phyloP scores from a whole-genome alignment of 1,139 yeast species.

The Sporopachydermia cereana region DNA sequence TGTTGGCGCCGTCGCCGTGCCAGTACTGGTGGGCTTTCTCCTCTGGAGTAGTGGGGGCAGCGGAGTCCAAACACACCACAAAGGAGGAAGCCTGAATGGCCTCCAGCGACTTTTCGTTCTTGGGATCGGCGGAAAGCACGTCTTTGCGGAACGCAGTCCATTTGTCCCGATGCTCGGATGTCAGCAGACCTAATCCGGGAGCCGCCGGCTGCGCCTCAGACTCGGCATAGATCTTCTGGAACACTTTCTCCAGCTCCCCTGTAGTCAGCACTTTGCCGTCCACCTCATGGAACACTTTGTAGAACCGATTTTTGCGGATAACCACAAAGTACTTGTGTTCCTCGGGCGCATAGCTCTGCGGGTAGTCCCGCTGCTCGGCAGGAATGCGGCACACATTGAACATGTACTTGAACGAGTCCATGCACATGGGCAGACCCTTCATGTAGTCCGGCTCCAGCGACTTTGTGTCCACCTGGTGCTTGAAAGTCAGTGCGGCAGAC shows the following conservation, averaged over 20 bases:
- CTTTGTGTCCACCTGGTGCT: constrained; percentile 24
- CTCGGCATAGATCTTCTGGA: constrained; percentile 38
- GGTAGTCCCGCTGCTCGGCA: constrained; percentile 41
- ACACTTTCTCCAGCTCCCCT: constrained; percentile 54
- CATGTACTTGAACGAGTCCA: constrained; percentile 89
- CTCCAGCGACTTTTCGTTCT: constrained; percentile 47
- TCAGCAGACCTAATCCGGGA: constrained; percentile 64
- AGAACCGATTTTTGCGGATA: constrained; percentile 68
- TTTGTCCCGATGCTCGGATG: constrained; percentile 78
- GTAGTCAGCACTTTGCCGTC: constrained; percentile 45
- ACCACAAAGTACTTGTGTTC: constrained; percentile 67
- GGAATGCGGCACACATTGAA: constrained; percentile 86
- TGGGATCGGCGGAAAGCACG: constrained; percentile 40
- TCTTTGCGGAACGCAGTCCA: constrained; percentile 56
- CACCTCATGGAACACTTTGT: constrained; percentile 51
- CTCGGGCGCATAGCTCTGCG: constrained; percentile 30
- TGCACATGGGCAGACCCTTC: constrained; percentile 76
- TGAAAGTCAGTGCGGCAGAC: constrained; percentile 29
- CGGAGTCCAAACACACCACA: constrained; percentile 67
- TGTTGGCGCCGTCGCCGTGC: constrained; percentile 90
- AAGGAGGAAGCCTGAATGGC: constrained; percentile 72
- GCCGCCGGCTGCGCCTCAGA: constrained; percentile 32
- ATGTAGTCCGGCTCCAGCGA: constrained; percentile 61
- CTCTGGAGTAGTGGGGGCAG: constrained; percentile 64
- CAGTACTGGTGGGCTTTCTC: constrained; percentile 82